Evolutionary conservation across 768 basidiomycete species (phyloP).

Genomic region (Cyclocybe cylindracea): DNA sequence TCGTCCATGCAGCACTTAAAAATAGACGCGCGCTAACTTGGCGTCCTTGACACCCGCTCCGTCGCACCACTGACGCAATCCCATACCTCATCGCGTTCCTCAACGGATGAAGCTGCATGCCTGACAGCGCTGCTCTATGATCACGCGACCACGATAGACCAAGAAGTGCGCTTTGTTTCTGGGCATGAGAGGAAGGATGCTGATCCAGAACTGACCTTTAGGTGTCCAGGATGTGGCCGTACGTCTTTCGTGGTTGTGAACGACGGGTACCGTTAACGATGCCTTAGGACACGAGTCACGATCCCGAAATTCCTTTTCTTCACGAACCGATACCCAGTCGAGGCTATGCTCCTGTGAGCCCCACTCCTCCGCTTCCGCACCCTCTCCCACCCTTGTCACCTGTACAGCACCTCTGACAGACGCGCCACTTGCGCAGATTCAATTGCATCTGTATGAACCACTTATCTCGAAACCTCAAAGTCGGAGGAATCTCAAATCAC

Average conservation of each 20-base stretch:
- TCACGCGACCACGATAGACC: constrained; percentile 23
- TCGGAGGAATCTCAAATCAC: background rate
- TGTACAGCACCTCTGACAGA: background rate
- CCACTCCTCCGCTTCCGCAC: background rate
- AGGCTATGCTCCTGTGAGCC: constrained; percentile 26
- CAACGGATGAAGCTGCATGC: constrained; percentile 19
- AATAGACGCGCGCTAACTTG: background rate
- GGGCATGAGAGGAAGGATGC: too few species aligned
- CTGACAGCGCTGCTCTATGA: constrained; percentile 25
- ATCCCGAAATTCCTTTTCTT: constrained; percentile 26
- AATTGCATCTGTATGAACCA: constrained; percentile 25
- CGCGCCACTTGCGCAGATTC: constrained; percentile 16
- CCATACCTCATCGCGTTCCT: too few species aligned
- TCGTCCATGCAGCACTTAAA: background rate
- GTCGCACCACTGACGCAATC: too few species aligned
- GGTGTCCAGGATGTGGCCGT: background rate
- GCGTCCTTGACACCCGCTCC: background rate
- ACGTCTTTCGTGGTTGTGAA: background rate
- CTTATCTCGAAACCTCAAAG: background rate
- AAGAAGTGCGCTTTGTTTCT: constrained; percentile 18
- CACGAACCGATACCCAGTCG: constrained; percentile 27
- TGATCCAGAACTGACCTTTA: too few species aligned
- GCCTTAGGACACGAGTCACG: constrained; percentile 17
- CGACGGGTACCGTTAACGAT: too few species aligned
- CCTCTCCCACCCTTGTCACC: background rate